Conservation (phyloP, 1,284 basidiomycete genomes). For the Microbotryum intermedium region DNA sequence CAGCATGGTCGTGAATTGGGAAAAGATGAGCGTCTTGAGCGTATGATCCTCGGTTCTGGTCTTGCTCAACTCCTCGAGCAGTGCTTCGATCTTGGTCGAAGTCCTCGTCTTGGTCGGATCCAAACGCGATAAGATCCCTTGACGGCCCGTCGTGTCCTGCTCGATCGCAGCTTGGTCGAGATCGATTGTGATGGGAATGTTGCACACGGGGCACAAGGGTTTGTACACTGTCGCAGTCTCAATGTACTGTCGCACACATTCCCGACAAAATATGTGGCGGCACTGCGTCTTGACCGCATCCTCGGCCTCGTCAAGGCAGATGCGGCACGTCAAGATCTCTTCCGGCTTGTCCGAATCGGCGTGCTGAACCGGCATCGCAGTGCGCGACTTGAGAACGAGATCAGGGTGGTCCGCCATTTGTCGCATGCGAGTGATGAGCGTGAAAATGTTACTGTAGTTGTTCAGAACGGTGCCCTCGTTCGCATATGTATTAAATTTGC, state of each 20-base stretch:
- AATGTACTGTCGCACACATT: conserved; percentile 91
- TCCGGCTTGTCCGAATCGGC: conserved; percentile 60
- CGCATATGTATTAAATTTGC: conserved; percentile 84
- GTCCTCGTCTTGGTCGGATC: conserved; percentile 85
- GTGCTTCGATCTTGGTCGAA: conserved; percentile 92
- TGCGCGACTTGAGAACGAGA: conserved; percentile 62
- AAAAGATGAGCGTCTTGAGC: conserved; percentile 94
- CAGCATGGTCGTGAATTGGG: conserved; percentile 83
- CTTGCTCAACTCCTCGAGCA: conserved; percentile 86
- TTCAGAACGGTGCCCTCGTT: conserved; percentile 69
- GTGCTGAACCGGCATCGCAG: conserved; percentile 41
- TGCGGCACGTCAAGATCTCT: conserved; percentile 53
- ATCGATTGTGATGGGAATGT: conserved; percentile 81
- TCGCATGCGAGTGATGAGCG: conserved; percentile 59
- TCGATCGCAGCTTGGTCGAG: conserved; percentile 87
- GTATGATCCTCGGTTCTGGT: conserved; percentile 76
- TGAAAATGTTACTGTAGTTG: conserved; percentile 88
- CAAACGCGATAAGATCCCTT: conserved; percentile 87
- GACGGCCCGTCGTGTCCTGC: conserved; percentile 60
- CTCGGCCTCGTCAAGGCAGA: conserved; percentile 96
- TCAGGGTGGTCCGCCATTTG: conserved; percentile 73
- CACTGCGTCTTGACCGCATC: conserved; percentile 87
- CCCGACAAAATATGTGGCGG: conserved; percentile 71
- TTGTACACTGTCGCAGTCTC: conserved; percentile 57
- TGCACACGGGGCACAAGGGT: conserved; percentile 92